Evolutionary conservation across 208 protist species (phyloP).

Genomic region (Trypanosoma caninum): DNA sequence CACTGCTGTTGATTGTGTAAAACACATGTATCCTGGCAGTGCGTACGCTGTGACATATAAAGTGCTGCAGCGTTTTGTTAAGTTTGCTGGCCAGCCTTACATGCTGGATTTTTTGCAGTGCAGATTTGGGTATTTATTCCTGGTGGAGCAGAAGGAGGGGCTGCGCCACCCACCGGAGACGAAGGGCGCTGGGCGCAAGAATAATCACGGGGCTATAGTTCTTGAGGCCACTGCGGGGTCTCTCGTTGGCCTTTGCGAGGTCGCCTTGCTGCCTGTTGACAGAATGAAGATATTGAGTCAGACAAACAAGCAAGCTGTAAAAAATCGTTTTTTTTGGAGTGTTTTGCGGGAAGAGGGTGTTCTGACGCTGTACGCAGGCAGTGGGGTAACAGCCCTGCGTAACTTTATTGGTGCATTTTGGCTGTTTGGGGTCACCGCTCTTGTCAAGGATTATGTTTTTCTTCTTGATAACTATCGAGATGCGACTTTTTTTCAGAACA

Average conservation of each 20-base stretch:
- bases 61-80: constrained; percentile 69
- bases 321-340: constrained; percentile 29
- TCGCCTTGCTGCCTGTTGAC: constrained; percentile 75
- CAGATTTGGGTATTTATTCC: constrained; percentile 34
- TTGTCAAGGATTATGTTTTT: constrained; percentile 71
- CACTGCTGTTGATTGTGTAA: constrained; percentile 33
- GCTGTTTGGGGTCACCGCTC: constrained; percentile 67
- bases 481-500: constrained; percentile 72
- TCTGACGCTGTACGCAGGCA: constrained; percentile 49
- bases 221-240: constrained; percentile 56
- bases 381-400: constrained; percentile 47
- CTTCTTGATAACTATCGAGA: constrained; percentile 50
- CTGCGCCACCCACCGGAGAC: background rate
- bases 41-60: constrained; percentile 73
- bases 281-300: constrained; percentile 78
- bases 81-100: constrained; percentile 80
- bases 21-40: constrained; percentile 73
- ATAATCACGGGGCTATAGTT: constrained; percentile 33
- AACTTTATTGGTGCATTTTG: constrained; percentile 67
- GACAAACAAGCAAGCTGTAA: constrained; percentile 53
- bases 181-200: constrained; percentile 13
- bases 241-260: constrained; percentile 52
- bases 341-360: constrained; percentile 39
- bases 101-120: constrained; percentile 56
- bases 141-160: background rate